Percentiles rank a stretch among this genome's conserved stretches.
Conservation (phyloP, 768 basidiomycete genomes). For the Cystofilobasidium bisporidii region DNA sequence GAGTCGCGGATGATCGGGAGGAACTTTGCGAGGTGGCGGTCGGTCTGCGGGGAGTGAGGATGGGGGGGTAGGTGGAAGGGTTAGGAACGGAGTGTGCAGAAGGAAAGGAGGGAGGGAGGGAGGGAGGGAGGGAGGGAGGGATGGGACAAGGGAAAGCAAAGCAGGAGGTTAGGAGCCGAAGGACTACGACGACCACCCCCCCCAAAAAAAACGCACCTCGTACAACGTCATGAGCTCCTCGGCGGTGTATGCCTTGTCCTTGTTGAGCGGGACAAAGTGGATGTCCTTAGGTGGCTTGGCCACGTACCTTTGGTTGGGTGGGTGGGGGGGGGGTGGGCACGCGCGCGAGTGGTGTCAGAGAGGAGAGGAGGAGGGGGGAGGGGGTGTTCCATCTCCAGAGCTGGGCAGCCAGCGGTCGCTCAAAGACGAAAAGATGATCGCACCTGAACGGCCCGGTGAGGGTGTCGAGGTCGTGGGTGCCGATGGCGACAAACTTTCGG, state of each 20-base stretch:
- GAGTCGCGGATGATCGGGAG: conserved; percentile 88
- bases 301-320: conserved; percentile 37
- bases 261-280: conserved; percentile 79
- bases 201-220: conserved; percentile 76
- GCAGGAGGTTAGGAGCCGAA: too few species aligned
- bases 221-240: conserved; percentile 87
- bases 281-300: conserved; percentile 61
- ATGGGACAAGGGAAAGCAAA: too few species aligned
- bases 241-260: conserved; percentile 67
- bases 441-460: conserved; percentile 79
- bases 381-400: too few species aligned
- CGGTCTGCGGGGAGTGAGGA: conserved; percentile 66
- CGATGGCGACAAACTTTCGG: conserved; percentile 85
- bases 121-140: too few species aligned
- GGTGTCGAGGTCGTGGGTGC: conserved; percentile 93
- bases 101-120: not conserved
- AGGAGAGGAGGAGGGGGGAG: too few species aligned
- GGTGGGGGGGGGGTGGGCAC: too few species aligned
- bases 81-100: not conserved
- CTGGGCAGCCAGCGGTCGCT: too few species aligned
- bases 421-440: conserved; percentile 39
- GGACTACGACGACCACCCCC: too few species aligned
- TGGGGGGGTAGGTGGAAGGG: too few species aligned
- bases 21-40: conserved; percentile 81
- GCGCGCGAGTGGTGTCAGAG: too few species aligned